Evolutionary conservation across 345 rosid species (phyloP).

Genomic region (Acer saccharum): DNA sequence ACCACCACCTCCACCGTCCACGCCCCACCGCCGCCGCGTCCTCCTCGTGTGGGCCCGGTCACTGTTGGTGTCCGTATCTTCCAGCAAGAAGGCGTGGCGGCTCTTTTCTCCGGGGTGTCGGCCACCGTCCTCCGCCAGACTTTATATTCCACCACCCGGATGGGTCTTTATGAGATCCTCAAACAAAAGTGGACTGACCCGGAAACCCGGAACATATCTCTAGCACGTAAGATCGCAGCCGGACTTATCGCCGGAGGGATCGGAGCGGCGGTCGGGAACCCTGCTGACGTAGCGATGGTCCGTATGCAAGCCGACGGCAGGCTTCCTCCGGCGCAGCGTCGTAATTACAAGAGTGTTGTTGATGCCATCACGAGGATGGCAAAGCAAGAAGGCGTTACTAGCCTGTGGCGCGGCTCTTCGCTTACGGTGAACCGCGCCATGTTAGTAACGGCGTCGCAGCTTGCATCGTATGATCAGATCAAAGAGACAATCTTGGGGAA

Average conservation of each 20-base stretch:
- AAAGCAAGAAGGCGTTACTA: conserved; percentile 69
- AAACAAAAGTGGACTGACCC: conserved; percentile 80
- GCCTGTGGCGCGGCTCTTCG: conserved; percentile 85
- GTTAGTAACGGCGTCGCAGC: conserved; percentile 85
- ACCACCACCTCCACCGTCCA: conserved; percentile 31
- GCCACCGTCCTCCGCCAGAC: conserved; percentile 89
- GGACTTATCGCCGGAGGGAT: conserved; percentile 80
- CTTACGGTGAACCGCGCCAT: conserved; percentile 84
- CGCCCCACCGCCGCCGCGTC: not conserved
- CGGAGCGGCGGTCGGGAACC: conserved; percentile 86
- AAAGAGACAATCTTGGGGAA: conserved; percentile 65
- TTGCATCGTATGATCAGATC: conserved; percentile 80
- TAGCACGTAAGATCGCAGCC: conserved; percentile 51
- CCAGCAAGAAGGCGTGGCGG: conserved; percentile 62
- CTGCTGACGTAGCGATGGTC: conserved; percentile 93
- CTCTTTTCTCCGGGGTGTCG: conserved; percentile 78
- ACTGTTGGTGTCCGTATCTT: conserved; percentile 55
- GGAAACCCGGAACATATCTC: conserved; percentile 53
- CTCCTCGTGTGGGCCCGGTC: conserved; percentile 60
- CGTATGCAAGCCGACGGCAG: conserved; percentile 95
- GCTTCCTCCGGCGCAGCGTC: conserved; percentile 58
- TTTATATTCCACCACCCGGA: conserved; percentile 82
- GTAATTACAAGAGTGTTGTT: conserved; percentile 74
- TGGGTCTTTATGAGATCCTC: conserved; percentile 80
- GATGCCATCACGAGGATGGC: conserved; percentile 77